These are phyloP conservation scores for Phaffia australis DNA, from an alignment of 768 basidiomycete species.

Conservation along the genomic window DNA sequence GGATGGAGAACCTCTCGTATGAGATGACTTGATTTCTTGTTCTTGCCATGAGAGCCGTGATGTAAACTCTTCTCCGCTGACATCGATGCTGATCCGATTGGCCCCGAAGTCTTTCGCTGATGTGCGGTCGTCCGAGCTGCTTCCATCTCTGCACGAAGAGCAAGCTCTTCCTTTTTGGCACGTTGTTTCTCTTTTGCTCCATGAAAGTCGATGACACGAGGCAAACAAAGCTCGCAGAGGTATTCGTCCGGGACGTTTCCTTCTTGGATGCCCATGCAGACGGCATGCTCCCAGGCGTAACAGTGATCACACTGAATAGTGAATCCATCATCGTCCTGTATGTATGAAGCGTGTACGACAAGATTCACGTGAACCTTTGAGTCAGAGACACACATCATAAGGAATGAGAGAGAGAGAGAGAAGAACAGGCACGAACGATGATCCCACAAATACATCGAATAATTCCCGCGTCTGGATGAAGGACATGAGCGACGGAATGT, in stretches of 20 bases:
- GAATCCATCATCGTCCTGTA: slow-evolving; percentile 62
- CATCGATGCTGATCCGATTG: neutral
- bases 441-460: slow-evolving; percentile 57
- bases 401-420: neutral
- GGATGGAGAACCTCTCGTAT: too few species aligned
- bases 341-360: neutral
- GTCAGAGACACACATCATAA: neutral
- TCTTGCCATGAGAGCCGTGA: too few species aligned
- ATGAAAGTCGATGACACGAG: slow-evolving; percentile 20
- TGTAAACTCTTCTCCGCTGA: neutral
- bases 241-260: slow-evolving; percentile 58
- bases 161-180: neutral
- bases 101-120: neutral
- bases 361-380: neutral
- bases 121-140: neutral
- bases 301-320: slow-evolving; percentile 77
- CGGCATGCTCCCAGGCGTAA: slow-evolving; percentile 70
- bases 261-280: slow-evolving; percentile 46
- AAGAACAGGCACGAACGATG: slow-evolving; percentile 14
- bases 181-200: slow-evolving; percentile 14
- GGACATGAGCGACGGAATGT: slow-evolving; percentile 12
- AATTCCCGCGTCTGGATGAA: slow-evolving; percentile 20
- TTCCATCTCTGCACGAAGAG: neutral
- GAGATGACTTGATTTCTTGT: too few species aligned
- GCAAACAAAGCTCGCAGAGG: slow-evolving; percentile 50